phyloP scores from a whole-genome alignment of 2,329 filamentous ascomycete species.

The Fusarium foetens region DNA sequence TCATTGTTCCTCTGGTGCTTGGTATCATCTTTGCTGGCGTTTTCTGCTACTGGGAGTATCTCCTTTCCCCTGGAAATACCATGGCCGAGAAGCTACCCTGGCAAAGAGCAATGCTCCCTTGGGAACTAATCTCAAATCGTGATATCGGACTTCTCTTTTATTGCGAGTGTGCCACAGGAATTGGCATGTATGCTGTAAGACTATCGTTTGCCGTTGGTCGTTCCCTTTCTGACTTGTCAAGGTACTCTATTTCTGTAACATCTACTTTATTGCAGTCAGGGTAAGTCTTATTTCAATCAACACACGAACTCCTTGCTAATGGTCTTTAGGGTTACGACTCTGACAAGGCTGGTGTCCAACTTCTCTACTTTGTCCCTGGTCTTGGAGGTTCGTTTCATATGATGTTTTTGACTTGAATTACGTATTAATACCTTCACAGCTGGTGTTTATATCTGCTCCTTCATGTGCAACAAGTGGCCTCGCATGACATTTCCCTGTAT shows the following conservation, averaged over 20 bases:
- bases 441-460: constrained; percentile 68
- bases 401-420: neutral
- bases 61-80: constrained; percentile 60
- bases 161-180: constrained; percentile 69
- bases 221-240: constrained; percentile 51
- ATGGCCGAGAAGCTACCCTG: constrained; percentile 61
- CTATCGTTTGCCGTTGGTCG: neutral
- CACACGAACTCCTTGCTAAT: neutral
- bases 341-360: constrained; percentile 63
- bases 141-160: constrained; percentile 71
- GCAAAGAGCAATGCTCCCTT: constrained; percentile 73
- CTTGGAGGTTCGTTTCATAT: constrained; percentile 58
- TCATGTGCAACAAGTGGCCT: constrained; percentile 69
- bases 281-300: constrained; percentile 27
- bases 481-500: constrained; percentile 70
- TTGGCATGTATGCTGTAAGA: constrained; percentile 60
- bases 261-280: constrained; percentile 72
- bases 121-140: constrained; percentile 64
- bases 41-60: constrained; percentile 64
- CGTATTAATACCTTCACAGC: constrained; percentile 37
- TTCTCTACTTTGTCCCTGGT: constrained; percentile 73
- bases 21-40: constrained; percentile 54
- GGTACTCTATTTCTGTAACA: constrained; percentile 74
- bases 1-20: constrained; percentile 60
- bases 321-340: constrained; percentile 56